Conservation (phyloP, 306 rosid genomes). For the peach (Prunus persica) region DNA sequence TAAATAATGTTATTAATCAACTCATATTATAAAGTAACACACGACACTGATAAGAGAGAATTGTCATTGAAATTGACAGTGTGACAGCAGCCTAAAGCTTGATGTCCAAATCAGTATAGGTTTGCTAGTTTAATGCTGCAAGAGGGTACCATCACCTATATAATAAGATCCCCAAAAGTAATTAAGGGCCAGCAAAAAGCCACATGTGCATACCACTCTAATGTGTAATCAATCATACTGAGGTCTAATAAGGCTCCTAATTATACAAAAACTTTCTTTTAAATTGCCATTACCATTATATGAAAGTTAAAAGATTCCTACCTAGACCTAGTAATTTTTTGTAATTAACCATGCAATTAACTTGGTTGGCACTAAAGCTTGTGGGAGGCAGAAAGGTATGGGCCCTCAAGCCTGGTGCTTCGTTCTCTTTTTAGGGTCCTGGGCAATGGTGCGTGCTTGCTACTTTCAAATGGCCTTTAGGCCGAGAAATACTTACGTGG, state of each 20-base stretch:
- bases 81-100: not conserved
- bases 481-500: too few relatives aligned
- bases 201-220: not conserved
- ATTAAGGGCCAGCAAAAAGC: not conserved
- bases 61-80: not conserved
- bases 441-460: conserved; percentile 61
- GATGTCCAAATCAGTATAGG: not conserved
- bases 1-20: too few relatives aligned
- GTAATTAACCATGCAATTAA: not conserved
- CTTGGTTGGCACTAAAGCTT: conserved; percentile 19
- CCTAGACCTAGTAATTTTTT: conserved; percentile 30
- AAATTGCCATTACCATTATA: not conserved
- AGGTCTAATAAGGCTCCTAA: too few relatives aligned
- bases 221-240: not conserved
- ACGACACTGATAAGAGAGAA: too few relatives aligned
- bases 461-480: conserved; percentile 34
- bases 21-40: too few relatives aligned
- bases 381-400: conserved; percentile 58
- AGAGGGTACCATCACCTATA: not conserved
- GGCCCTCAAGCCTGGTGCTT: conserved; percentile 40
- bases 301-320: conserved; percentile 8
- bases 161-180: not conserved
- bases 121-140: not conserved
- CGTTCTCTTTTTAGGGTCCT: conserved; percentile 39
- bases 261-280: not conserved